Percentiles rank a stretch among this genome's conserved stretches.
Conservation (phyloP, 192 early-diverging fungal genomes). For the Helicostylum pulchrum region DNA sequence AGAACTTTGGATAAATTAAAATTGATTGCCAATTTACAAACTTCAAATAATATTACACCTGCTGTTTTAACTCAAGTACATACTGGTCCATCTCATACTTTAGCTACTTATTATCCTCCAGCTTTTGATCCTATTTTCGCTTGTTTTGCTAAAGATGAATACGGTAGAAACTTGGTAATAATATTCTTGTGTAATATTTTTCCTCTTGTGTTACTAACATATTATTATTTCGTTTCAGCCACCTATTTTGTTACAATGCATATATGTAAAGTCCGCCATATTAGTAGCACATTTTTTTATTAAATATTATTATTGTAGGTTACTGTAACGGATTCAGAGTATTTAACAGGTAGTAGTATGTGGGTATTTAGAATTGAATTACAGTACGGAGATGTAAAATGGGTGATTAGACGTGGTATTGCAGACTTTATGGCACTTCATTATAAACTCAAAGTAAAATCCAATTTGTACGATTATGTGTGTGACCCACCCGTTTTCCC, state of each 20-base stretch:
- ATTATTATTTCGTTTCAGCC: constrained; percentile 22
- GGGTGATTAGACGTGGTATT: constrained; percentile 63
- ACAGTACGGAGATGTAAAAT: constrained; percentile 72
- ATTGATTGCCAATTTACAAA: constrained; percentile 19
- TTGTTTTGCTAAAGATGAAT: constrained; percentile 28
- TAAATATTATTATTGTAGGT: constrained; percentile 34
- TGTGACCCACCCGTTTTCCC: constrained; percentile 27
- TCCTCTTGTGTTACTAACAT: not conserved
- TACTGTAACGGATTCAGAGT: constrained; percentile 33
- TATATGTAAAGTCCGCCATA: constrained; percentile 23
- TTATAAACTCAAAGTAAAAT: constrained; percentile 54
- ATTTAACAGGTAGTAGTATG: constrained; percentile 31
- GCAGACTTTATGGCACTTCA: constrained; percentile 65
- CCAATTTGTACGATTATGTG: constrained; percentile 29
- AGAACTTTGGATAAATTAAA: constrained; percentile 23
- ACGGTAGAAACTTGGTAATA: constrained; percentile 29
- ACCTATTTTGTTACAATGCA: constrained; percentile 35
- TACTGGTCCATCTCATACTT: constrained; percentile 4
- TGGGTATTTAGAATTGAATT: constrained; percentile 64
- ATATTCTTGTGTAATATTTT: not conserved
- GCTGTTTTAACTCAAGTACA: not conserved
- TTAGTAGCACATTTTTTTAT: not conserved
- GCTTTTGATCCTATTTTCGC: constrained; percentile 33
- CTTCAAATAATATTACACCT: not conserved
- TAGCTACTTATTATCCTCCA: constrained; percentile 33